Evolutionary conservation across 345 rosid species (phyloP), one percentile per base, ranked within the genome.

Genomic region (Raphanus sativus): DNA sequence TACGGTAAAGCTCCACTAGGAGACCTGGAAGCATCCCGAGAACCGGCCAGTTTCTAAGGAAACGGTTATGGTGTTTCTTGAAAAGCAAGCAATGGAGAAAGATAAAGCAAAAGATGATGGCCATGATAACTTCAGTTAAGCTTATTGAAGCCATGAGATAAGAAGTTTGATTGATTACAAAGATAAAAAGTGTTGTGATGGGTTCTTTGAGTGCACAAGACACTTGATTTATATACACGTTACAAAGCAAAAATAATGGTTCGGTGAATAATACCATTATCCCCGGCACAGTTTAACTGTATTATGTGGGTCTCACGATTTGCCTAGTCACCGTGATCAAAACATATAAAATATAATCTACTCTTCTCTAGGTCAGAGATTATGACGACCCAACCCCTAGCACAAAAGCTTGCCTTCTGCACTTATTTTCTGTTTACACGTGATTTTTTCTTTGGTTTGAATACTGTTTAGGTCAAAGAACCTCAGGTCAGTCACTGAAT

Each of bases 11-110:
- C 32, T 0, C 21, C 25, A 74, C 3, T 52, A 55, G 32, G 32
- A 33, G 8, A 34, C 63, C 65, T 0, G 74, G 74, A 29, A 70
- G 74, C 65, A 56, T 70, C 26, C 74, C 26, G 1, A 70, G 32
- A 36, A 70, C 21, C 6, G 74, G 74, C 74, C 74, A 56, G n/a
- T 70, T 36, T 5, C 16, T 62, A 17, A 61, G 75, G 25, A 59
- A 5, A 2, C 55, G 65, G 26, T 33, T 12, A 12, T 32, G 32
- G 9, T 10, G 67, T 63, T 71, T 66, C 54, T 65, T 78, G 55
- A 11, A 29, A 8, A 56, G 3, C 32, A 70, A 70, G 21, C 9
- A 59, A 58, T 10, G 13, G 15, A 66, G 8, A 15, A 78, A 10
- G 38, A 78, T n/a, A 63, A 66, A 67, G 64, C 77, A 56, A 66